Base-by-base conservation (phyloP, 2,329 filamentous ascomycete genomes). In the Alternaria consortialis region DNA sequence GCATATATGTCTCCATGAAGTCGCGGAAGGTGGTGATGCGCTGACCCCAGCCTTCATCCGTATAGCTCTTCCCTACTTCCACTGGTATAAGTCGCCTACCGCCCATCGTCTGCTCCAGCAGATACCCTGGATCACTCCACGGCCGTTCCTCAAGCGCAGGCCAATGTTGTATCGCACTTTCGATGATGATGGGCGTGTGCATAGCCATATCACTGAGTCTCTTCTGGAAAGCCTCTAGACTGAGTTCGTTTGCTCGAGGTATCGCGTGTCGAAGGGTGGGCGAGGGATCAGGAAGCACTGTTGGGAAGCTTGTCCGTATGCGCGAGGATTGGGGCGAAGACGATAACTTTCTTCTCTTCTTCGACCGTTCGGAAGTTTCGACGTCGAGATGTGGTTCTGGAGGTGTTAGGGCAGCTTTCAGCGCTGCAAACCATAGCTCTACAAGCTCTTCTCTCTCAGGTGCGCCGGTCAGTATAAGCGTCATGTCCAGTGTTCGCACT, bases 11-110 rank as follows among this genome's bases (percentile, higher is more conserved):
- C 5, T 82, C 68, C 48, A 97, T 80, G 66, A 97, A 97, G 1
- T 89, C 82, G 5, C 81, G 80, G 70, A 98, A 96, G 0, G 87
- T 83, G 50, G 97, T 86, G 27, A 98, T 88, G 56, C 88, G 86
- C 77, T 98, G 94, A 0, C 89, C 88, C 94, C 94, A 97, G 23
- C 84, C 90, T 20, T 87, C 86, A 65, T 97, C 93, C 1, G 93
- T 94, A 74, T 98, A 99, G 73, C 91, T 95, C 47, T 91, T 84
- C 0, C 95, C 94, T 2, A 95, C 79, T 76, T 98, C 94, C 3
- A 97, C 86, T 0, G 94, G 94, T 0, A 98, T 91, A 0, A 97
- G 85, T 11, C 95, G 85, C 32, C 89, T 84, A 0, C 95, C 95
- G 3, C 83, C 86, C 36, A 97, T 87, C 0, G 94, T 97, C 56